Evolutionary conservation across 2,329 filamentous ascomycete species (phyloP).

Genomic region (Aureobasidium melanogenum): DNA sequence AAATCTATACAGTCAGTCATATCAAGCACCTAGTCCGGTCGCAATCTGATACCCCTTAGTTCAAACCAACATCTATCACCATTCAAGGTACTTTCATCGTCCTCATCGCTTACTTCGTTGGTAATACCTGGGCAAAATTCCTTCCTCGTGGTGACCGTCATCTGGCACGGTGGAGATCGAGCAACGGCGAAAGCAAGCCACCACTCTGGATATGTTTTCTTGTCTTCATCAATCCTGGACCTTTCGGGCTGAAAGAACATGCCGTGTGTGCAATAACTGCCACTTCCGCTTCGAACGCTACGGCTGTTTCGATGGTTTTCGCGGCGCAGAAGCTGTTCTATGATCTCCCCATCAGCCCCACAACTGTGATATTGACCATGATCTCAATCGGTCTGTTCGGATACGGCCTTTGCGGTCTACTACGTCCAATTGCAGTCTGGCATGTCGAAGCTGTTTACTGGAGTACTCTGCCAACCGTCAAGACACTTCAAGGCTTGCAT

Average conservation of each 20-base stretch:
- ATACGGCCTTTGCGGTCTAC: constrained; percentile 45
- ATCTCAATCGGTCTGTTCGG: constrained; percentile 50
- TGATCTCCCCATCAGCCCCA: constrained; percentile 35
- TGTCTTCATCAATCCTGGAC: constrained; percentile 41
- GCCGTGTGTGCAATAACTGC: constrained; percentile 18
- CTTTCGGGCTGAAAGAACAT: constrained; percentile 51
- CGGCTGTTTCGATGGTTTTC: constrained; percentile 26
- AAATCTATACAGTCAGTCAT: constrained; percentile 43
- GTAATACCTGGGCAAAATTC: constrained; percentile 39
- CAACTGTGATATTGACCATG: constrained; percentile 41
- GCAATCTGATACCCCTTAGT: constrained; percentile 1
- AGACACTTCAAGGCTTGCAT: constrained; percentile 46
- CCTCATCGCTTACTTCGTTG: constrained; percentile 43
- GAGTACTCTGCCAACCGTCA: constrained; percentile 44
- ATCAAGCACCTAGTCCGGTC: background rate
- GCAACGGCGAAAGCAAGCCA: constrained; percentile 32
- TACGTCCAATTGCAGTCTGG: constrained; percentile 48
- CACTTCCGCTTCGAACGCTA: constrained; percentile 31
- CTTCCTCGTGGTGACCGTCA: constrained; percentile 46
- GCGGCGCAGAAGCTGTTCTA: constrained; percentile 43
- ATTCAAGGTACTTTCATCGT: constrained; percentile 13
- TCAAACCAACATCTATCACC: constrained; percentile 9
- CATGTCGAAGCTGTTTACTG: constrained; percentile 51
- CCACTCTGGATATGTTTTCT: constrained; percentile 35
- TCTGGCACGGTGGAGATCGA: constrained; percentile 39